Percentiles rank a stretch among this genome's conserved stretches.
Evolutionary conservation across 2,329 filamentous ascomycete species (phyloP).

Genomic region (Celoporthe dispersa): DNA sequence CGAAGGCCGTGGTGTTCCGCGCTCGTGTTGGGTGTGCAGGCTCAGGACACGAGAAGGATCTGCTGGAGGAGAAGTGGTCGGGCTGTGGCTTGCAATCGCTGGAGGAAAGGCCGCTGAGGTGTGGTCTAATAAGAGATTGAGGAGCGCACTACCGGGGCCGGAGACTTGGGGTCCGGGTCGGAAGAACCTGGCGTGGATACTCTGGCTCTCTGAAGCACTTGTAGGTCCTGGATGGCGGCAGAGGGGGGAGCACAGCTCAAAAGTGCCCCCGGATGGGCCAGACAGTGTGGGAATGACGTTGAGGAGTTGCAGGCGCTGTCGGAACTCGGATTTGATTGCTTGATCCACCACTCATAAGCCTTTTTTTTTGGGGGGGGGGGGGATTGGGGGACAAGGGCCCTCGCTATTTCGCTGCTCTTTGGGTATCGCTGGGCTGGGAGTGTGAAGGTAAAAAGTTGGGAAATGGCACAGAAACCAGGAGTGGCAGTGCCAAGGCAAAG

Average conservation of each 20-base stretch:
- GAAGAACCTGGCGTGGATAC: constrained; percentile 12
- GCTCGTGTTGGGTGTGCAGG: not conserved
- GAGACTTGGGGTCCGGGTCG: constrained; percentile 10
- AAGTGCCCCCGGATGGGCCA: not conserved
- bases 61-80: not conserved
- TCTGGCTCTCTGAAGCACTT: not conserved
- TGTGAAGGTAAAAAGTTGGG: not conserved
- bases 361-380: not conserved
- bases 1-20: not conserved
- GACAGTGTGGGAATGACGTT: constrained; percentile 24
- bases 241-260: not conserved
- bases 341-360: constrained; percentile 28
- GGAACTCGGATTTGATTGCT: constrained; percentile 27
- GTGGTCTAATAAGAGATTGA: constrained; percentile 12
- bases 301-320: constrained; percentile 15
- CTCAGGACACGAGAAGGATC: not conserved
- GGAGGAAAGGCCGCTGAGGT: not conserved
- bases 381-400: not conserved
- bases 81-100: not conserved
- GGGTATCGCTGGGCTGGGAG: constrained; percentile 8
- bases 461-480: not conserved
- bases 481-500: not conserved
- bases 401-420: constrained; percentile 18
- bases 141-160: constrained; percentile 9
- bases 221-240: constrained; percentile 2